phyloP scores from a whole-genome alignment of 805 yeast genomes.

The Myxozyma geophila region DNA sequence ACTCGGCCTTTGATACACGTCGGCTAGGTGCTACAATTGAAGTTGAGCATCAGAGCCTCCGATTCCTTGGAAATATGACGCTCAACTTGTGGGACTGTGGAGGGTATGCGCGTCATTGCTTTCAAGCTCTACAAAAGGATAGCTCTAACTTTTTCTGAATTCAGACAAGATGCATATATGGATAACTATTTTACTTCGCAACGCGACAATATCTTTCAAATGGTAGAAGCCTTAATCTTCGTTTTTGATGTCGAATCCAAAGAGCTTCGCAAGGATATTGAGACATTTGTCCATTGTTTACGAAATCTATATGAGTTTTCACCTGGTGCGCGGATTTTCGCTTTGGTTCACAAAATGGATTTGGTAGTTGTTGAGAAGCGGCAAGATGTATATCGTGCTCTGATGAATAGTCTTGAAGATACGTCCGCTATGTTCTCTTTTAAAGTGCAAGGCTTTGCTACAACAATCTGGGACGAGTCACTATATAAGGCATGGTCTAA shows the following conservation, averaged over 20 bases:
- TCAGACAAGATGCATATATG: conserved; percentile 89
- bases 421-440: conserved; percentile 53
- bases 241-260: conserved; percentile 95
- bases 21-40: conserved; percentile 96
- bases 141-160: neutral
- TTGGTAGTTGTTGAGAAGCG: conserved; percentile 54
- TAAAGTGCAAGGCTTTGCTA: conserved; percentile 73
- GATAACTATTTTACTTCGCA: conserved; percentile 89
- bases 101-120: conserved; percentile 49
- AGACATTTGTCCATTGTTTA: conserved; percentile 82
- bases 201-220: conserved; percentile 88
- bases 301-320: conserved; percentile 80
- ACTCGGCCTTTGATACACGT: conserved; percentile 95
- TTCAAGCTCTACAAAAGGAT: neutral
- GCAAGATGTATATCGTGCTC: conserved; percentile 71
- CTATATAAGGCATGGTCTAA: conserved; percentile 96
- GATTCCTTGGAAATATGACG: conserved; percentile 94
- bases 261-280: conserved; percentile 90
- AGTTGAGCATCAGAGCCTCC: conserved; percentile 93
- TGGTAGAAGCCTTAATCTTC: conserved; percentile 93
- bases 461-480: conserved; percentile 97
- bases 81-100: conserved; percentile 98
- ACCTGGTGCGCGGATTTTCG: conserved; percentile 90
- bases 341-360: conserved; percentile 94
- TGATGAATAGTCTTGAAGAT: conserved; percentile 79